These are phyloP conservation scores for Medicago truncatula DNA, from an alignment of 306 rosid genomes.

Conservation along the genomic window MtrunA17r5.0-ANR NC_053049.1:10841501-10842000, in stretches of 20 bases:
- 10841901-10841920: conserved; percentile 13
- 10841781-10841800: conserved; percentile 75
- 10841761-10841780: conserved; percentile 89
- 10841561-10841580: conserved; percentile 98
- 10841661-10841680: conserved; percentile 2
- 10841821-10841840: conserved; percentile 60
- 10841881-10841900: conserved; percentile 8
- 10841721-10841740: conserved; percentile 28
- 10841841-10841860: conserved; percentile 1
- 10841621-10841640: neutral
- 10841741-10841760: conserved; percentile 35
- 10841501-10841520: conserved; percentile 69
- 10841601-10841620: conserved; percentile 22
- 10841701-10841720: conserved; percentile 14
- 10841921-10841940: neutral
- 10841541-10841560: conserved; percentile 88
- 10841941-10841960: neutral
- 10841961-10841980: neutral
- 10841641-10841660: conserved; percentile 15
- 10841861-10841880: neutral
- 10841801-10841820: conserved; percentile 64
- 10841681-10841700: conserved; percentile 11
- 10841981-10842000: neutral
- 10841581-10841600: conserved; percentile 98
- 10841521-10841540: conserved; percentile 77